A percentile compares a stretch with the other conserved stretches of the same genome.
Conservation (phyloP, 192 early-diverging fungal species). For the Coemansia sp. region DNA sequence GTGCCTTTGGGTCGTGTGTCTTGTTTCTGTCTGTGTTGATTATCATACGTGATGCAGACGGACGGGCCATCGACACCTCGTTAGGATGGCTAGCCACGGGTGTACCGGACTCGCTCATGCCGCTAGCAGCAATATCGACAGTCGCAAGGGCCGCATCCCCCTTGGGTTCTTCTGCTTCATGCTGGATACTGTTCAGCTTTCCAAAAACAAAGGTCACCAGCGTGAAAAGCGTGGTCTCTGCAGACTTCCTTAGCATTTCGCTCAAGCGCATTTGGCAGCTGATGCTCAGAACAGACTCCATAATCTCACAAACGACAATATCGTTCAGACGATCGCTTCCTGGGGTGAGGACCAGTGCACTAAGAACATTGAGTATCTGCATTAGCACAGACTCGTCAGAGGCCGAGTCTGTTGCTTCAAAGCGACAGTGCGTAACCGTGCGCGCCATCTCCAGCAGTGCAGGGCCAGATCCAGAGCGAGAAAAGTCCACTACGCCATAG, state of each 20-base stretch:
- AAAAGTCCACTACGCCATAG: constrained; percentile 68
- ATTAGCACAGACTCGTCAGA: constrained; percentile 94
- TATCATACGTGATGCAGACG: constrained; percentile 36
- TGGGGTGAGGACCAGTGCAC: constrained; percentile 71
- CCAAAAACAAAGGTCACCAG: constrained; percentile 53
- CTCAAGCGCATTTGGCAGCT: constrained; percentile 90
- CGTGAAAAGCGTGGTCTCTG: constrained; percentile 51
- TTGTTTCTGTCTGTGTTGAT: constrained; percentile 29
- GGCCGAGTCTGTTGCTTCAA: constrained; percentile 89
- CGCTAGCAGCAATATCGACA: not conserved
- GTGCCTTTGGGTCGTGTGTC: not conserved
- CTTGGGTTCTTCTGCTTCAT: constrained; percentile 9
- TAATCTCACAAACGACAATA: constrained; percentile 93
- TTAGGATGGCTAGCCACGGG: not conserved
- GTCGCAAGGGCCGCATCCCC: not conserved
- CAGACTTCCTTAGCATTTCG: constrained; percentile 55
- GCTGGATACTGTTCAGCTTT: constrained; percentile 21
- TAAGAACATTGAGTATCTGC: constrained; percentile 81
- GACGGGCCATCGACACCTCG: constrained; percentile 22
- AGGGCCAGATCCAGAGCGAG: constrained; percentile 21
- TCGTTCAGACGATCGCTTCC: constrained; percentile 74
- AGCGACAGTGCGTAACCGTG: constrained; percentile 92
- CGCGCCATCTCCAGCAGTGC: constrained; percentile 57
- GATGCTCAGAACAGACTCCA: constrained; percentile 96
- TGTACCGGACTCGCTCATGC: not conserved